A percentile compares a stretch with the other conserved stretches of the same genome.
These are phyloP conservation scores for Panicum miliaceum DNA, from an alignment of 176 grass and related monocot genomes.

Conservation along the genomic window DNA sequence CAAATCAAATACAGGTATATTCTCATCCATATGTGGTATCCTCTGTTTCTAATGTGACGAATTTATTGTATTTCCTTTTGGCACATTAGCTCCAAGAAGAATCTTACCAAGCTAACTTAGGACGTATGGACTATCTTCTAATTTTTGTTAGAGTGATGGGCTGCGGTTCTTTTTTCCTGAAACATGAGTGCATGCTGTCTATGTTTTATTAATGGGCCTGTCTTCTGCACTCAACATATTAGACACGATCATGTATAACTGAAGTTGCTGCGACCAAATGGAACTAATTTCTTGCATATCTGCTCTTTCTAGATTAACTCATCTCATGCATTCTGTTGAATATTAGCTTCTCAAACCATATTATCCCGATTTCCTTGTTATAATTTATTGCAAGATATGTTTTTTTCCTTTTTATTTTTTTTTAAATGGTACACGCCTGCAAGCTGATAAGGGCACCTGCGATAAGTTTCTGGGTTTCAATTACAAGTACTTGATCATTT, in stretches of 20 bases:
- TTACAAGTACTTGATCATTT: neutral
- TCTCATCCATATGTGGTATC: conserved; percentile 26
- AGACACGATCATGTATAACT: neutral
- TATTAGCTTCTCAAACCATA: neutral
- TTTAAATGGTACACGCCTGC: conserved; percentile 12
- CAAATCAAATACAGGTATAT: conserved; percentile 98
- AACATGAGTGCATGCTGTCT: neutral
- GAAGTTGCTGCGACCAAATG: conserved; percentile 5
- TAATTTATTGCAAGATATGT: conserved; percentile 16
- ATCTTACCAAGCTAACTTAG: neutral
- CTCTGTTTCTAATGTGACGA: conserved; percentile 1
- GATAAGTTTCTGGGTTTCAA: neutral
- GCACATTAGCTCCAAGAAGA: conserved; percentile 9
- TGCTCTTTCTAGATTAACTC: conserved; percentile 26
- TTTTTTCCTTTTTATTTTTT: conserved; percentile 15
- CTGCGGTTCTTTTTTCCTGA: neutral
- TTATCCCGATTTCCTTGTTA: neutral
- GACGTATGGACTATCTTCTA: neutral
- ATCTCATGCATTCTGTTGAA: neutral
- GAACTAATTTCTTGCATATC: neutral
- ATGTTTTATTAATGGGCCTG: neutral
- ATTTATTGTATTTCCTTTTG: neutral
- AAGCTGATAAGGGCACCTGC: neutral
- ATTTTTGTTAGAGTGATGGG: neutral
- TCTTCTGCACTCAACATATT: neutral